These are phyloP conservation scores for Chaetomium fimeti DNA, from an alignment of 495 filamentous ascomycete genomes.

Conservation along the genomic window DNA sequence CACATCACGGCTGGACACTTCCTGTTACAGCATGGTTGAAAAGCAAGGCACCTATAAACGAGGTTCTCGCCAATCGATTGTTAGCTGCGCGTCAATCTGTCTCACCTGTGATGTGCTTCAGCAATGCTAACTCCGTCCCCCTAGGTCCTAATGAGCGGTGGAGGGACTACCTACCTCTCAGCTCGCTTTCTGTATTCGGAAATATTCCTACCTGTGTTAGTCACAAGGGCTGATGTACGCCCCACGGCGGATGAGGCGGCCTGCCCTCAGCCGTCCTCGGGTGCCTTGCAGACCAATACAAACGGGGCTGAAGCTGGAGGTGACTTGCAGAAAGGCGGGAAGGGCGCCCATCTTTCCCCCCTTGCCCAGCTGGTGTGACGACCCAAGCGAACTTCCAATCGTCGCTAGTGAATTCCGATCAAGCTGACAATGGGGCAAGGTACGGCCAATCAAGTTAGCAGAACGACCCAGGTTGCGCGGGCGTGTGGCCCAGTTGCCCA, in stretches of 20 bases:
- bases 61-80: neutral
- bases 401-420: neutral
- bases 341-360: neutral
- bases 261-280: conserved; percentile 1
- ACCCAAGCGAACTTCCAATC: neutral
- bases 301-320: neutral
- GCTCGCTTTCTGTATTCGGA: neutral
- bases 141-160: neutral
- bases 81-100: neutral
- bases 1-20: neutral
- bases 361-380: neutral
- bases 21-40: no score
- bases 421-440: conserved; percentile 1
- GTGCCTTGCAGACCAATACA: neutral
- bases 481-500: neutral
- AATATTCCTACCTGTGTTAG: neutral
- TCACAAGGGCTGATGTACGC: neutral
- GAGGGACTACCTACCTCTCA: neutral
- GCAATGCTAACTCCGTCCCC: no score
- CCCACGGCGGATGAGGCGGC: neutral
- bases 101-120: neutral
- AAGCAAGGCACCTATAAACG: neutral
- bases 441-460: neutral
- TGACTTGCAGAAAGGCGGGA: neutral
- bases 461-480: neutral